Conservation (phyloP, 1,284 basidiomycete species). For the Fomitopsis schrenkii region DNA sequence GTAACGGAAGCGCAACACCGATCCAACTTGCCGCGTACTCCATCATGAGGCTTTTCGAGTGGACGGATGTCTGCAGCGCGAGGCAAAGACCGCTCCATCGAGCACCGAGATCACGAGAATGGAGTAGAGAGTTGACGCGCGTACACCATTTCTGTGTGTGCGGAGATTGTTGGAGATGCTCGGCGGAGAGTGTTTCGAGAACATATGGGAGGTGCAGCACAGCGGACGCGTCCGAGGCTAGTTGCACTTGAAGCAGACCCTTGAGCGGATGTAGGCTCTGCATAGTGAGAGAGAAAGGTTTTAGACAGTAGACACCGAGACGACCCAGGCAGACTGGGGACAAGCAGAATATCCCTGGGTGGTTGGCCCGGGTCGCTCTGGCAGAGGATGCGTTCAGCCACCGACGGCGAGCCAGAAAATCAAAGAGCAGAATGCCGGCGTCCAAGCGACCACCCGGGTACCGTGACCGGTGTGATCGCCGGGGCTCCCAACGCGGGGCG, state of each 20-base stretch:
- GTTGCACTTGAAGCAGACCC: slow-evolving; percentile 62
- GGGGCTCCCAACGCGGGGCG: not conserved
- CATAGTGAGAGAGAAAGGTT: slow-evolving; percentile 10
- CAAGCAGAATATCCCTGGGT: not conserved
- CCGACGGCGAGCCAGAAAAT: not conserved
- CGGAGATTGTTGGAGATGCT: slow-evolving; percentile 52
- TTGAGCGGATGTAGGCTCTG: slow-evolving; percentile 48
- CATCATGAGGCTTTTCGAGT: slow-evolving; percentile 56
- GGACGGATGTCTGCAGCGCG: slow-evolving; percentile 56
- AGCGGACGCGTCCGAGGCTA: slow-evolving; percentile 62
- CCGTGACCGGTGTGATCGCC: not conserved
- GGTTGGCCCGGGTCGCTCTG: no score
- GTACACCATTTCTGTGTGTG: slow-evolving; percentile 70
- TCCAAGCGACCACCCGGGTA: not conserved
- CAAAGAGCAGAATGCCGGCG: not conserved
- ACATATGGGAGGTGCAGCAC: slow-evolving; percentile 55
- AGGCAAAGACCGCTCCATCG: slow-evolving; percentile 76
- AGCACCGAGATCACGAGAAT: slow-evolving; percentile 65
- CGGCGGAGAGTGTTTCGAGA: slow-evolving; percentile 44
- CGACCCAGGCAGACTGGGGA: not conserved
- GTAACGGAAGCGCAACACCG: slow-evolving; percentile 53
- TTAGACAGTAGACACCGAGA: no score
- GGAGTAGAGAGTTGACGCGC: slow-evolving; percentile 65
- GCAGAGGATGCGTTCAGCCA: not conserved
- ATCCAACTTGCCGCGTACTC: slow-evolving; percentile 73